Evolutionary conservation across 352 stramenopile genomes (phyloP).

Genomic region (Pythium plurisporium): DNA sequence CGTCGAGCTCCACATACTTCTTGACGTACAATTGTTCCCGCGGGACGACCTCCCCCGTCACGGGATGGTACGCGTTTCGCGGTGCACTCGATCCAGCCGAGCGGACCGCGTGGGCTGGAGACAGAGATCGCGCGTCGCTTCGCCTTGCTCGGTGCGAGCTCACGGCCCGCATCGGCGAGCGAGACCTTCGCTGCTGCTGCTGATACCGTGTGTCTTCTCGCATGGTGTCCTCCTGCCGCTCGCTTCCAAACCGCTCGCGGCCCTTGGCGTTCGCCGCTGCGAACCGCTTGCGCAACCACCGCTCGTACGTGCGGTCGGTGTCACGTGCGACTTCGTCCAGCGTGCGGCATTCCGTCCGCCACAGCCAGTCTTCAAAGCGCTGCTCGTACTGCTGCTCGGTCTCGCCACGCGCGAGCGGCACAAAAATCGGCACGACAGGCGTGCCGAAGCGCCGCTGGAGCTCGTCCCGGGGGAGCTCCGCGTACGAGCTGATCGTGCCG

Average conservation of each 20-base stretch:
- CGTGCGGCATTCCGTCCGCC: neutral
- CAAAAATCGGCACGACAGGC: neutral
- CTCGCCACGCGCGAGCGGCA: neutral
- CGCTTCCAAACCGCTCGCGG: neutral
- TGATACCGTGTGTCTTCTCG: too few species aligned
- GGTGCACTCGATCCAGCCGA: too few species aligned
- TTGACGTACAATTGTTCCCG: conserved; percentile 1
- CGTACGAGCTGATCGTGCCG: neutral
- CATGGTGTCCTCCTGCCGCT: too few species aligned
- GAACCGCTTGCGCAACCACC: too few species aligned
- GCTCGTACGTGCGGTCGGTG: neutral
- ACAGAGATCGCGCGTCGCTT: too few species aligned
- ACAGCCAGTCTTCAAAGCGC: neutral
- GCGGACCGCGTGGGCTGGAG: too few species aligned
- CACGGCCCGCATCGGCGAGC: neutral
- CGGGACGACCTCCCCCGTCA: neutral
- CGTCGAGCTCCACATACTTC: conserved; percentile 1
- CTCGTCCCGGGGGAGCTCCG: neutral
- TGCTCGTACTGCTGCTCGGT: conserved; percentile 1
- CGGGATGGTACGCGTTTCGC: too few species aligned
- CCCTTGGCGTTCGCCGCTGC: neutral
- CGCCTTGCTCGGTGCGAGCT: too few species aligned
- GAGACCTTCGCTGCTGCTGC: too few species aligned
- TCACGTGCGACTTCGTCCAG: too few species aligned
- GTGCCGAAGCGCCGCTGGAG: neutral